These are phyloP conservation scores for Kockiozyma suomiensis DNA, from an alignment of 805 yeast species.

Conservation along the genomic window DNA sequence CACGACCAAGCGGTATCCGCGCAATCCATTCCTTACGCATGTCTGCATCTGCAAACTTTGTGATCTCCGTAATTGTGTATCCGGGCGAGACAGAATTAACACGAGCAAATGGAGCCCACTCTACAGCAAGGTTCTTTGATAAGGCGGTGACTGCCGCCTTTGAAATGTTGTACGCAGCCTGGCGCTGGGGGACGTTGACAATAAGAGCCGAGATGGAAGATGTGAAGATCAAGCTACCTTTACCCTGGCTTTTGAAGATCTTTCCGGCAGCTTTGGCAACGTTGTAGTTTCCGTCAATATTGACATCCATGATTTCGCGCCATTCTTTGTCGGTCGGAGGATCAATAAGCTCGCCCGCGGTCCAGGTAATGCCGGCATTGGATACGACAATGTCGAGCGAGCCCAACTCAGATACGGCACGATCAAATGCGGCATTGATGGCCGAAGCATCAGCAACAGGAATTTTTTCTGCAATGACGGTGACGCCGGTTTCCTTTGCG, in stretches of 20 bases:
- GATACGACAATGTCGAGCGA: slow-evolving; percentile 32
- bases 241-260: slow-evolving; percentile 15
- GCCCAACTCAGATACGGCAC: slow-evolving; percentile 38
- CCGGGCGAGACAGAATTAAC: slow-evolving; percentile 57
- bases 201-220: slow-evolving; percentile 58
- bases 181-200: slow-evolving; percentile 59
- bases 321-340: slow-evolving; percentile 25
- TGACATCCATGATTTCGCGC: slow-evolving; percentile 23
- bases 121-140: slow-evolving; percentile 54
- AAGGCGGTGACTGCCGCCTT: slow-evolving; percentile 59
- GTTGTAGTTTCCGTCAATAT: slow-evolving; percentile 31
- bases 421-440: slow-evolving; percentile 53
- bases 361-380: slow-evolving; percentile 34
- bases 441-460: slow-evolving; percentile 52
- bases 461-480: slow-evolving; percentile 64
- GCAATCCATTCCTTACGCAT: slow-evolving; percentile 54
- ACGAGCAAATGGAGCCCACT: slow-evolving; percentile 57
- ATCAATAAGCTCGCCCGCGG: slow-evolving; percentile 24
- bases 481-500: slow-evolving; percentile 60
- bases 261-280: slow-evolving; percentile 72
- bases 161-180: slow-evolving; percentile 56
- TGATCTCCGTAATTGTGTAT: slow-evolving; percentile 55
- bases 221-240: slow-evolving; percentile 46
- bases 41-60: slow-evolving; percentile 52
- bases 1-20: slow-evolving; percentile 54